Percentiles rank a stretch among this genome's conserved stretches.
phyloP scores from a whole-genome alignment of 345 rosid genomes.

The Pistacia atlantica region DNA sequence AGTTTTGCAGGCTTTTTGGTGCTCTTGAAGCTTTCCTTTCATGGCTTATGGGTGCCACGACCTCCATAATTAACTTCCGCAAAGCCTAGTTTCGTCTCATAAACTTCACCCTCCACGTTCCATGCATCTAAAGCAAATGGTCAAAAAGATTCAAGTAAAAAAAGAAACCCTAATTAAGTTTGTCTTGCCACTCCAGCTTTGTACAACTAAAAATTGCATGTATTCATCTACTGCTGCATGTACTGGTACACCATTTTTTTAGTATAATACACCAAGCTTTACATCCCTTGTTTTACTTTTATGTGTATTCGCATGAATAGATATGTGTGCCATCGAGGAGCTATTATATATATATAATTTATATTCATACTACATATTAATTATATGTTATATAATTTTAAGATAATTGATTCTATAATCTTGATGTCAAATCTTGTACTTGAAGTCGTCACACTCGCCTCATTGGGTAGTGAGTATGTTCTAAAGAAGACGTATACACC shows the following conservation, averaged over 20 bases:
- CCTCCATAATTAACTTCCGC: not conserved
- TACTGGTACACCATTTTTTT: not conserved
- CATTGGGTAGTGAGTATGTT: no score
- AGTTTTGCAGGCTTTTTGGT: constrained; percentile 29
- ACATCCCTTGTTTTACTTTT: not conserved
- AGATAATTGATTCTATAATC: no score
- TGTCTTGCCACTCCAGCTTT: not conserved
- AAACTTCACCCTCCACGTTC: not conserved
- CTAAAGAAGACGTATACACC: no score
- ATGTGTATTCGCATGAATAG: not conserved
- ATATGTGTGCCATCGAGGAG: no score
- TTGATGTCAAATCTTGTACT: no score
- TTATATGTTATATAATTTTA: no score
- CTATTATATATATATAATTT: no score
- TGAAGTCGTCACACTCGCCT: no score
- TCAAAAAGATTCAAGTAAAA: constrained; percentile 14
- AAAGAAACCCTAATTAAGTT: not conserved
- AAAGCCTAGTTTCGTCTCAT: constrained; percentile 14
- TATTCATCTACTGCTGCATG: not conserved
- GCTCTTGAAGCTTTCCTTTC: constrained; percentile 8
- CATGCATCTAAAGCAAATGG: constrained; percentile 2
- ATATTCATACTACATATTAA: no score
- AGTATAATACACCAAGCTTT: not conserved
- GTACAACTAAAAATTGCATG: not conserved
- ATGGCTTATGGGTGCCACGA: not conserved